These are phyloP conservation scores for Nakazawaea wickerhamii DNA, from an alignment of 805 yeast species.

Conservation along the genomic window DNA sequence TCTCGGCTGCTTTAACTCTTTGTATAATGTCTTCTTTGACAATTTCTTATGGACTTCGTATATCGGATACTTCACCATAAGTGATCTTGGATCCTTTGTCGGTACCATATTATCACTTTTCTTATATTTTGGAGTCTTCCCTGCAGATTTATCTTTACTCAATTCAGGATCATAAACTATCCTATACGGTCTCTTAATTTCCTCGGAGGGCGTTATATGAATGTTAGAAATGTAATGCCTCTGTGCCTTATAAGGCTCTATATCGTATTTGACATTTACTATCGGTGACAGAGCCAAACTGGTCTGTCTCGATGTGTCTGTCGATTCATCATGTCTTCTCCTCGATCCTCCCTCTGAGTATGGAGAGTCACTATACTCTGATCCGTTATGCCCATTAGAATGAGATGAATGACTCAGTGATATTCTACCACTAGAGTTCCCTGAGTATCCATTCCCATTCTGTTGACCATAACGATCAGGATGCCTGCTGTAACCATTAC, in stretches of 20 bases:
- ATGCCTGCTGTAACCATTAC: background rate
- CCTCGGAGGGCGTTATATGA: background rate
- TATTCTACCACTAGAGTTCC: too few relatives aligned
- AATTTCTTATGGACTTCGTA: slow-evolving; percentile 14
- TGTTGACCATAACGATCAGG: background rate
- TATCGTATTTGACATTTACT: background rate
- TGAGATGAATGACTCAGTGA: too few relatives aligned
- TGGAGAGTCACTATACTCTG: too few relatives aligned
- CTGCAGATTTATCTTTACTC: slow-evolving; percentile 36
- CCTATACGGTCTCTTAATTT: slow-evolving; percentile 28
- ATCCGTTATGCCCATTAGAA: background rate
- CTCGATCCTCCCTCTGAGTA: too few relatives aligned
- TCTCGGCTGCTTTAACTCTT: slow-evolving; percentile 21
- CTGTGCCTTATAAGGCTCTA: slow-evolving; percentile 3
- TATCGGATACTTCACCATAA: slow-evolving; percentile 25
- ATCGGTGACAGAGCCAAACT: background rate
- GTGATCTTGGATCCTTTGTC: slow-evolving; percentile 38
- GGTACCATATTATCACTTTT: slow-evolving; percentile 26
- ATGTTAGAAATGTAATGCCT: slow-evolving; percentile 4
- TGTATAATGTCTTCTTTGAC: slow-evolving; percentile 18
- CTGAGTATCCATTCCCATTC: background rate
- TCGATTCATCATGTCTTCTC: background rate
- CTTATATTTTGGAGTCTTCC: slow-evolving; percentile 29
- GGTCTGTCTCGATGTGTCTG: background rate
- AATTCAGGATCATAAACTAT: slow-evolving; percentile 49